Conservation (phyloP, 1,284 basidiomycete genomes). For the Ceratobasidium sp. region DNA sequence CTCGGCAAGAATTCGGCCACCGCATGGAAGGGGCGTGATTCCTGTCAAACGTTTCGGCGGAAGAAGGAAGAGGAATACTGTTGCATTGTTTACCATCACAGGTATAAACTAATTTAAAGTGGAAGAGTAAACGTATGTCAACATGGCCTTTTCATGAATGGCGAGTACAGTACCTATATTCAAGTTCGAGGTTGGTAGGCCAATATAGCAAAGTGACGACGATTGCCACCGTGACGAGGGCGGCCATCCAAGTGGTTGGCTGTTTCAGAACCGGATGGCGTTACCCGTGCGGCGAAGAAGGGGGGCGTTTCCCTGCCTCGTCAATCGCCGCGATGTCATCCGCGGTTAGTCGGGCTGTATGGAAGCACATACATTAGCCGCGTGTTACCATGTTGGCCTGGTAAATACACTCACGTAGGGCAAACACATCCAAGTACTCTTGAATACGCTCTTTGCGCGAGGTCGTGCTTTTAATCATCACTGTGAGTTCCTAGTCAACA, state of each 20-base stretch:
- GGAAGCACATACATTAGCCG: not conserved
- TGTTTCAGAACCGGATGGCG: not conserved
- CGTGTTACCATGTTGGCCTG: not conserved
- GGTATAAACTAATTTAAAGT: too few species aligned
- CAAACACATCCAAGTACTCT: conserved; percentile 75
- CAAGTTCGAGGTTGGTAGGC: not conserved
- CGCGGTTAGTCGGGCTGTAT: conserved; percentile 21
- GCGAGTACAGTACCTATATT: too few species aligned
- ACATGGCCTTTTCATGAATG: too few species aligned
- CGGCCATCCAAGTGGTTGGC: not conserved
- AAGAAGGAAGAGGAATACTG: too few species aligned
- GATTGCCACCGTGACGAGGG: not conserved
- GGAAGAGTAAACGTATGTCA: too few species aligned
- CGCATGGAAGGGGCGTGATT: too few species aligned
- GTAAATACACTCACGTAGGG: conserved; percentile 64
- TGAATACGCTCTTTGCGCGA: conserved; percentile 72
- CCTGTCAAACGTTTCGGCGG: too few species aligned
- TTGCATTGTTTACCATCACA: too few species aligned
- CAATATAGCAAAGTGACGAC: not conserved
- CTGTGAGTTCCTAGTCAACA: not conserved
- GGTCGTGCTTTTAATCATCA: conserved; percentile 67
- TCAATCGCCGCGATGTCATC: conserved; percentile 48
- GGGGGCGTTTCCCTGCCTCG: conserved; percentile 39
- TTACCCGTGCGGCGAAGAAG: not conserved
- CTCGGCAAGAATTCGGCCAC: too few species aligned